phyloP scores from a whole-genome alignment of 495 filamentous ascomycete species.

The Podospora comata region DNA sequence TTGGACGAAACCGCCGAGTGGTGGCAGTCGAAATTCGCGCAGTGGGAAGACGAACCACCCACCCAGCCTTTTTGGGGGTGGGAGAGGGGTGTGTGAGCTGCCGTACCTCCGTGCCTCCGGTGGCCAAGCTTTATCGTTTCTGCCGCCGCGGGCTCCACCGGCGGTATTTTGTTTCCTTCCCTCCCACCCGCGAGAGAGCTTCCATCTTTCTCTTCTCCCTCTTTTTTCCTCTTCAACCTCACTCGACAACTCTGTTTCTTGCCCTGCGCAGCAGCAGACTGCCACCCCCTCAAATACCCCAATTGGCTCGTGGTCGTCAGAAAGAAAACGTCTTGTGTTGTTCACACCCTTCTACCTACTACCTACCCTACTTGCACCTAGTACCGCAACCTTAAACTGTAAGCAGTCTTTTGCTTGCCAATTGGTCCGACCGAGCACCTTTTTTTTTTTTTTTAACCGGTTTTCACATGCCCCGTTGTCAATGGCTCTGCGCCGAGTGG shows the following conservation, averaged over 20 bases:
- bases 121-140: conserved; percentile 32
- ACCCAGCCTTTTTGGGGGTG: conserved; percentile 6
- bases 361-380: not conserved
- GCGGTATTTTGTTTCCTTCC: conserved; percentile 32
- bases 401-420: conserved; percentile 8
- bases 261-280: conserved; percentile 28
- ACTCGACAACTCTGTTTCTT: conserved; percentile 27
- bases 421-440: not conserved
- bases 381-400: conserved; percentile 15
- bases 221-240: conserved; percentile 31
- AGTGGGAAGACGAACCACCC: conserved; percentile 12
- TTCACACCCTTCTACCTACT: conserved; percentile 20
- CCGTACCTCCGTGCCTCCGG: conserved; percentile 19
- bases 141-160: conserved; percentile 18
- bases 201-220: conserved; percentile 19
- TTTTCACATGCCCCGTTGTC: conserved; percentile 11
- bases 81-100: not conserved
- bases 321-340: conserved; percentile 34
- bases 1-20: conserved; percentile 6
- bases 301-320: conserved; percentile 20
- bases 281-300: conserved; percentile 17
- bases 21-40: conserved; percentile 25
- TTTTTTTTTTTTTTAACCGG: not conserved
- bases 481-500: not conserved
- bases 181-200: conserved; percentile 17